Conservation (phyloP, 208 protist species). For the Blastocrithidia nonstop region DNA sequence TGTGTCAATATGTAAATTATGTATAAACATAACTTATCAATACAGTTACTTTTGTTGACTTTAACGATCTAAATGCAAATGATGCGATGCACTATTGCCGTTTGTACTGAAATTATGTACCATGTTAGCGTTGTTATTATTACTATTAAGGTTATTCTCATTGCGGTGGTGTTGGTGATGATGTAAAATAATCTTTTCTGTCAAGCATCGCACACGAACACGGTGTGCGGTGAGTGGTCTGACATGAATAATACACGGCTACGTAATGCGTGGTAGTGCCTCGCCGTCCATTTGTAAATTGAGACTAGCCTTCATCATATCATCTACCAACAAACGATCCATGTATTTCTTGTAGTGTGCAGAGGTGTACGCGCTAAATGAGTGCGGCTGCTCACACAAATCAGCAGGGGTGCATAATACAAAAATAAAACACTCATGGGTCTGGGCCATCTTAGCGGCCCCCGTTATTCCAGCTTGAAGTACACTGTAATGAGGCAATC, state of each 20-base stretch:
- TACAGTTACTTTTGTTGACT: too few species aligned
- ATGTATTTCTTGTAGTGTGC: slow-evolving; percentile 7
- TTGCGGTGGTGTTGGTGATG: too few species aligned
- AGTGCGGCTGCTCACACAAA: slow-evolving; percentile 10
- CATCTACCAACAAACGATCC: slow-evolving; percentile 10
- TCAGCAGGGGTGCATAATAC: slow-evolving; percentile 63
- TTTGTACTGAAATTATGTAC: too few species aligned
- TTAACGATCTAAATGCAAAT: too few species aligned
- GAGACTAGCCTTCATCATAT: slow-evolving; percentile 14
- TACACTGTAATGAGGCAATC: slow-evolving; percentile 38
- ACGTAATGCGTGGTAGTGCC: slow-evolving; percentile 25
- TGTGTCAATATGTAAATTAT: neutral
- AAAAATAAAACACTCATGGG: slow-evolving; percentile 51
- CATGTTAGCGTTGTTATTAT: too few species aligned
- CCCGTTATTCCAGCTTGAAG: slow-evolving; percentile 30
- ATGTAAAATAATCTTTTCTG: slow-evolving; percentile 27
- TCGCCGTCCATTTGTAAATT: slow-evolving; percentile 70
- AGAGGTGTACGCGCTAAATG: slow-evolving; percentile 13
- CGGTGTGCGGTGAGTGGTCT: slow-evolving; percentile 8
- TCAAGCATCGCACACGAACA: slow-evolving; percentile 46
- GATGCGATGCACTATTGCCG: too few species aligned
- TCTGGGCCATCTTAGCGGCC: slow-evolving; percentile 43
- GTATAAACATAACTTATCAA: neutral
- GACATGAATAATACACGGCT: slow-evolving; percentile 47
- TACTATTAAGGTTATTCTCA: too few species aligned